phyloP scores from a whole-genome alignment of 139 green algal species.

The Tetraselmis striata region DNA sequence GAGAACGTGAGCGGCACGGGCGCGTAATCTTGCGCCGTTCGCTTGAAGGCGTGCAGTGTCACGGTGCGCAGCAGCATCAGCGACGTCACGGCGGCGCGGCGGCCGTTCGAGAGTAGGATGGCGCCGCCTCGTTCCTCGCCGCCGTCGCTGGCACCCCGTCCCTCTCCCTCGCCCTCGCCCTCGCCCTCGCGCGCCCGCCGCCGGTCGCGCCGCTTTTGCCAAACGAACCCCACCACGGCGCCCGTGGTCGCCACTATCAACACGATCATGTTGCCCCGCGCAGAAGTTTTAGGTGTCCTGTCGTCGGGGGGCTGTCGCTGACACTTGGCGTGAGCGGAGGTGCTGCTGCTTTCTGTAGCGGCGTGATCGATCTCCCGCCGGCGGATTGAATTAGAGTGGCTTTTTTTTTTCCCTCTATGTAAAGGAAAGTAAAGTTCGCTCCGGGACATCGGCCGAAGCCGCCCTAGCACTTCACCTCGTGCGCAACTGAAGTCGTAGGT shows the following conservation, averaged over 20 bases:
- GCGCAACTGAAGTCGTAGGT: no score
- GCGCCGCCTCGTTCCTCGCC: background rate
- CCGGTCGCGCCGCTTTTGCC: background rate
- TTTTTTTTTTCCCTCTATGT: no score
- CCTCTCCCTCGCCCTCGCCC: background rate
- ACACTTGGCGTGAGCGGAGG: no score
- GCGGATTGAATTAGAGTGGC: no score
- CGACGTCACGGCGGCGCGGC: background rate
- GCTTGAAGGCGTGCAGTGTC: background rate
- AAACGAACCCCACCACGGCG: background rate
- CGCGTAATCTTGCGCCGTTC: background rate
- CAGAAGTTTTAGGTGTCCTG: no score
- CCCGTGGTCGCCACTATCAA: background rate
- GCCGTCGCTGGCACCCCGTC: no score
- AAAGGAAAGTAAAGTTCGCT: no score
- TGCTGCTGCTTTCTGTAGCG: no score
- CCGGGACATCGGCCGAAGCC: no score
- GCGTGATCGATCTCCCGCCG: no score
- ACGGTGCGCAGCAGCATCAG: background rate
- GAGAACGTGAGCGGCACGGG: background rate
- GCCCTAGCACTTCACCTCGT: no score
- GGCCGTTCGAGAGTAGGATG: background rate
- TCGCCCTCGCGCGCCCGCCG: background rate
- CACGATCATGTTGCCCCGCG: background rate
- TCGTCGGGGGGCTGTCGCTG: no score